Conservation (phyloP, 1,139 yeast genomes). For the Nakaseomyces bracarensis region DNA sequence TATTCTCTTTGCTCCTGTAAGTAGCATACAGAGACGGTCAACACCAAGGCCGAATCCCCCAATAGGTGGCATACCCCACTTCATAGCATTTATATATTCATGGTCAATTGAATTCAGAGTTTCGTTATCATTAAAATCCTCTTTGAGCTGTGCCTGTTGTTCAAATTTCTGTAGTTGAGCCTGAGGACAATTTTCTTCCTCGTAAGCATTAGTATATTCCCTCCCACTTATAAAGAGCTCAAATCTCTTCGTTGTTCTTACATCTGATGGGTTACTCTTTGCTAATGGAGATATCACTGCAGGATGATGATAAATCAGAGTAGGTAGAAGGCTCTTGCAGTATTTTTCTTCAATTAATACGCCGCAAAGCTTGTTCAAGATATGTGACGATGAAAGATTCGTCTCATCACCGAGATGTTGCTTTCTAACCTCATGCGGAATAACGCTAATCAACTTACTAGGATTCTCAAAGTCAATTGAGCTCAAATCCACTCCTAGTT, state of each 20-base stretch:
- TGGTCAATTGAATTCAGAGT: constrained; percentile 58
- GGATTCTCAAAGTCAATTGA: constrained; percentile 35
- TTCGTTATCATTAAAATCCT: constrained; percentile 49
- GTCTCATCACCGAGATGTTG: constrained; percentile 7
- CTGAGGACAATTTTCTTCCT: constrained; percentile 86
- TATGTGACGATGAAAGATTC: constrained; percentile 38
- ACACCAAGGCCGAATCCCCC: constrained; percentile 98
- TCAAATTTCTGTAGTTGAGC: constrained; percentile 55
- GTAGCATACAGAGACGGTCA: constrained; percentile 77
- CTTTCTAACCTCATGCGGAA: constrained; percentile 13
- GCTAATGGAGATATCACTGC: constrained; percentile 80
- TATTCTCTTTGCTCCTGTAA: constrained; percentile 57
- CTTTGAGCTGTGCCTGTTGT: constrained; percentile 44
- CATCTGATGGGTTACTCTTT: constrained; percentile 34
- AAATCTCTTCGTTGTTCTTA: constrained; percentile 41
- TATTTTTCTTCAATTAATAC: constrained; percentile 44
- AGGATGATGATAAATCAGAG: constrained; percentile 79
- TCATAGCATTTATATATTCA: constrained; percentile 65
- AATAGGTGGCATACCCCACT: constrained; percentile 93
- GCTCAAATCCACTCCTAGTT: constrained; percentile 33
- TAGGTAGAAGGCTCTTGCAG: constrained; percentile 51
- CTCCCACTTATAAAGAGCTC: constrained; percentile 74
- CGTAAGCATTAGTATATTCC: constrained; percentile 90
- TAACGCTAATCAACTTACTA: constrained; percentile 31
- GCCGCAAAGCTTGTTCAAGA: constrained; percentile 61